These are phyloP conservation scores for Calycina herbarum DNA, from an alignment of 2,329 filamentous ascomycete species.

Conservation along the genomic window DNA sequence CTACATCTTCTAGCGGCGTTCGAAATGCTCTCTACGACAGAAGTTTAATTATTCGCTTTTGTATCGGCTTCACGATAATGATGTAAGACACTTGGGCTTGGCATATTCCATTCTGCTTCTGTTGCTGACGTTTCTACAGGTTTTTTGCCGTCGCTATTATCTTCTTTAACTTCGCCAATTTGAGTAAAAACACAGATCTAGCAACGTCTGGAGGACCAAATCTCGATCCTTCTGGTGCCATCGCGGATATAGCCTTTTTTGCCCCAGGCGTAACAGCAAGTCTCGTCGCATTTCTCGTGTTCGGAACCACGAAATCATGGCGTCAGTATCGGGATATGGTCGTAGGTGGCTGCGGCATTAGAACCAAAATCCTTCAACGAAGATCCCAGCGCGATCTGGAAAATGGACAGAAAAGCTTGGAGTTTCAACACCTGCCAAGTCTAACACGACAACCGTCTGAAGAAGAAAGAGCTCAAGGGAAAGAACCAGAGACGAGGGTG, in stretches of 20 bases:
- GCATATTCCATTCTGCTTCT: background rate
- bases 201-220: conserved; percentile 37
- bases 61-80: conserved; percentile 45
- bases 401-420: conserved; percentile 4
- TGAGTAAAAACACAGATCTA: conserved; percentile 36
- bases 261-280: conserved; percentile 42
- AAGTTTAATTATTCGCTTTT: conserved; percentile 48
- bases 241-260: conserved; percentile 39
- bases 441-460: conserved; percentile 5
- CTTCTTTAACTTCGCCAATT: conserved; percentile 40
- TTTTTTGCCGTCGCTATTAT: conserved; percentile 44
- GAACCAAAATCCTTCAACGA: background rate
- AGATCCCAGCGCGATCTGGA: background rate
- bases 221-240: conserved; percentile 36
- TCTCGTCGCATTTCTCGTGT: conserved; percentile 42
- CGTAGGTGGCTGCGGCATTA: conserved; percentile 9
- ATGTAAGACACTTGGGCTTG: conserved; percentile 25
- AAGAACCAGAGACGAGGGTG: conserved; percentile 7
- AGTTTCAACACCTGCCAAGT: conserved; percentile 14
- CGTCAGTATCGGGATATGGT: conserved; percentile 33
- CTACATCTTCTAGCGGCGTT: conserved; percentile 9
- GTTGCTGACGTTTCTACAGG: conserved; percentile 24
- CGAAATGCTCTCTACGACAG: conserved; percentile 45
- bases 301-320: conserved; percentile 44
- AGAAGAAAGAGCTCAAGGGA: conserved; percentile 7